Evolutionary conservation across 805 yeast species (phyloP), one percentile per base, ranked within the genome.

Genomic region (Wickerhamiella siamensis): DNA sequence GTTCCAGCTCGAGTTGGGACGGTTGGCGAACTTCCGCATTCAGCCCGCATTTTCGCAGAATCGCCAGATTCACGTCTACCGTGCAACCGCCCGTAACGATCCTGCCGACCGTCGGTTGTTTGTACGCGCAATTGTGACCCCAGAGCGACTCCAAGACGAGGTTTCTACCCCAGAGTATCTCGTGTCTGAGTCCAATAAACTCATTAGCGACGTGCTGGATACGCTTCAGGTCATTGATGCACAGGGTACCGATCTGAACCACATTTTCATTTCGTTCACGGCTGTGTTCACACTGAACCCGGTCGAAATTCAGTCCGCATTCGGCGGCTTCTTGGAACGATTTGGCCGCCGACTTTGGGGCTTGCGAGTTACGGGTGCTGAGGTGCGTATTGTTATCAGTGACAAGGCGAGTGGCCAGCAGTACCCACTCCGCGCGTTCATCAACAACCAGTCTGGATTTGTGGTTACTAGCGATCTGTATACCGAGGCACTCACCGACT

Each of bases 301-400:
- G 36, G 83, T 80, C 54, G 97, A 91, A 65, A 96, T 91, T 47
- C 95, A 88, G 64, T 86, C 84, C 48, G 96, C 98, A 3, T 87
- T 91, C 63, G 97, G 95, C 51, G 93, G 95, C 17, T 91, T 91
- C 76, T 71, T 91, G 66, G 96, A 88, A 65, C 77, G 98, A 65
- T 91, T 91, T 52, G 98, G 98, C 48, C 76, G 95, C 67, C 75
- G 96, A 63, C 72, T 91, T 58, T 83, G 97, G 94, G 77, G 97
- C 66, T 71, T 93, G 56, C 78, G 98, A 56, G 91, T 91, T 39
- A 86, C 97, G 36, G 86, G 94, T 51, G 98, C 98, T 43, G 99
- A 91, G 67, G 84, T 91, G 50, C 77, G 98, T 59, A 91, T 91
- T 55, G 87, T 83, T 69, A 86, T 95, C 58, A 79, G 87, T 41